Evolutionary conservation across 306 rosid species (phyloP), one percentile per base, ranked within the genome.

Genomic region (Prunus mongolica): DNA sequence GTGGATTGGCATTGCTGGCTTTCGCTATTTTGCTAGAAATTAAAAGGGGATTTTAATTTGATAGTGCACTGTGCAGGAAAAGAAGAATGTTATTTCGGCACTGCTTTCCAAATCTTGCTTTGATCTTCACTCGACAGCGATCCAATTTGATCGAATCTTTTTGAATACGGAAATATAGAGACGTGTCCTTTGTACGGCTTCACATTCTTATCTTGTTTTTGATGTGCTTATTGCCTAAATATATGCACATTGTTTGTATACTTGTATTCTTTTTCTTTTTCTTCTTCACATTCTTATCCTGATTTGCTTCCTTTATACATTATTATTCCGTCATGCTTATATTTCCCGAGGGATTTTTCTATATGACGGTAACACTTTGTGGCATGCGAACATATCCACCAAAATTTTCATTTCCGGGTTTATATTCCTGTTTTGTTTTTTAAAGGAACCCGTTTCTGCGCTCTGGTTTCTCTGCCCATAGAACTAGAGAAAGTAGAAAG

Each of bases 151-250:
- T 15, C 65, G 67, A 57, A 73, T 73, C 44, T 44, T 60, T 45
- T 63, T 30, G 57, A 56, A 25, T 58, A 73, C 85, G 78, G 80
- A 75, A 84, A 78, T 38, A 83, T 18, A 75, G 82, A 71, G 80
- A 72, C 77, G 81, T 74, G 89, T 84, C 90, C 86, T 86, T 83
- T 41, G 93, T 84, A 89, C 91, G 96, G 87, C 77, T 83, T 83
- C 71, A 25, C 69, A 38, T 55, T 57, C 63, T 49, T 71, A 74
- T 19, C 70, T 14, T 32, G 67, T 18, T 2, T 18, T 2, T 12
- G 4, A 13, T 38, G 9, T 38, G 44, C 44, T 38, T 7, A 1
- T 38, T 38, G 44, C 44, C 44, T 38, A 38, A 38, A 38, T 38
- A 7, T 38, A 7, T 38, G 44, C 44, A 38, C 16, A 49, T 12